Conservation (phyloP, 2,329 filamentous ascomycete genomes). For the Huntiella bhutanensis region DNA sequence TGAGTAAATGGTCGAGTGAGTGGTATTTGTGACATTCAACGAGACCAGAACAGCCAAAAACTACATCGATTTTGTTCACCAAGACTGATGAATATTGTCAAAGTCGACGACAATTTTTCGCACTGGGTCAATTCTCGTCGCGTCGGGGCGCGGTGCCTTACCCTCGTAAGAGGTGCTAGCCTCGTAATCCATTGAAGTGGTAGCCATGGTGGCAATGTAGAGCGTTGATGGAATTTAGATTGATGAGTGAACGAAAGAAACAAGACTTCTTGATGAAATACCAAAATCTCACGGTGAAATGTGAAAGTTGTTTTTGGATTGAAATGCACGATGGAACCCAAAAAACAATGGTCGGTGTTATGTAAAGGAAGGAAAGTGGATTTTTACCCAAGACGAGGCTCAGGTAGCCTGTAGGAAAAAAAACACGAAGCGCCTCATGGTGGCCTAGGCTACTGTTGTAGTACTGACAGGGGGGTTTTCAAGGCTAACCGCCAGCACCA, state of each 20-base stretch:
- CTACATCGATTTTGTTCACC: not conserved
- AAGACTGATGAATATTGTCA: not conserved
- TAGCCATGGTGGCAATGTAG: slow-evolving; percentile 29
- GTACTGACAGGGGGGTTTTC: too few relatives aligned
- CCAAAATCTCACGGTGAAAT: not conserved
- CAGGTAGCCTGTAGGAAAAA: too few relatives aligned
- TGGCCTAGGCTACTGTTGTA: too few relatives aligned
- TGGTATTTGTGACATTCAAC: too few relatives aligned
- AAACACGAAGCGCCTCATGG: too few relatives aligned
- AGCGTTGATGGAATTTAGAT: not conserved
- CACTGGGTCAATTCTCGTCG: not conserved
- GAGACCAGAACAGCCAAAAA: not conserved
- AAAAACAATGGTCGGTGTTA: too few relatives aligned
- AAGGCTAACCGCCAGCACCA: too few relatives aligned
- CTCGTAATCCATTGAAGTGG: slow-evolving; percentile 52
- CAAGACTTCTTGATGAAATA: not conserved
- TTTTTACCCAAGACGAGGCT: not conserved
- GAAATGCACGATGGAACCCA: not conserved
- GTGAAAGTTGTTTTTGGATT: not conserved
- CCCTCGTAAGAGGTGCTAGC: slow-evolving; percentile 49
- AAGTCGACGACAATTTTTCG: too few relatives aligned
- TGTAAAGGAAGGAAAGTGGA: slow-evolving; percentile 1
- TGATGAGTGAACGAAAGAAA: not conserved
- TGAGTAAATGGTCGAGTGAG: too few relatives aligned
- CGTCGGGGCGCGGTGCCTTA: slow-evolving; percentile 16